Evolutionary conservation across 2,329 filamentous ascomycete species (phyloP), one percentile per base, ranked within the genome.

Genomic region (Monilinia aucupariae): DNA sequence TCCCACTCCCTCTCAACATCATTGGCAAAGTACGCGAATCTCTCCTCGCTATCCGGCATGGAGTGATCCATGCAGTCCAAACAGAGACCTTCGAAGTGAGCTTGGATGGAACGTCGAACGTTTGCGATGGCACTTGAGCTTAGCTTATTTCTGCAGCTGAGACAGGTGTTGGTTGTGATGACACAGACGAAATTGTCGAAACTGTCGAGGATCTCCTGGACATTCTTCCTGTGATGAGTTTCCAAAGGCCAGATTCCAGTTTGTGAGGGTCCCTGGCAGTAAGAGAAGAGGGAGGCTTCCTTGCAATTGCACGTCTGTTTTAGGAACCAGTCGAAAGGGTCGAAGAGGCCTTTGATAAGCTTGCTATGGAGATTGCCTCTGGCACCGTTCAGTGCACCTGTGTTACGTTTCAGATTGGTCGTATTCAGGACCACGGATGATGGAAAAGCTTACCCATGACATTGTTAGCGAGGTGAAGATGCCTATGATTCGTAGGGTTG

Each of bases 21-120:
- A 55, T 65, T 58, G 1, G 53, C 4, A 63, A 58, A 67, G 45
- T 67, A 67, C 20, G 63, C 64, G 3, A 54, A 25, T 43, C 60
- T 53, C 15, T 49, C 8, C 25, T 43, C 61, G 2, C 53, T 37
- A 20, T 64, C 64, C 2, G 51, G 49, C 25, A 12, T 58, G 0
- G 37, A 37, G 13, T 37, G 27, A 9, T 62, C 34, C 59, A 68
- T 66, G 25, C 64, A 68, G 34, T 67, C 64, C 3, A 68, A 37
- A 41, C 66, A 68, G 2, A 68, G 41, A 13, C 66, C 65, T 20
- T 64, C 22, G 25, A 65, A 68, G 13, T 66, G 22, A 7, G 20
- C 15, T 22, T 58, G 37, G 3, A 58, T 30, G 15, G n/a, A 9
- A 22, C 3, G 9, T 37, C 32, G n/a, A 39, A 53, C 34, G 2